These are phyloP conservation scores for Phytophthora nicotianae DNA, from an alignment of 352 stramenopile species.

Conservation along the genomic window DNA sequence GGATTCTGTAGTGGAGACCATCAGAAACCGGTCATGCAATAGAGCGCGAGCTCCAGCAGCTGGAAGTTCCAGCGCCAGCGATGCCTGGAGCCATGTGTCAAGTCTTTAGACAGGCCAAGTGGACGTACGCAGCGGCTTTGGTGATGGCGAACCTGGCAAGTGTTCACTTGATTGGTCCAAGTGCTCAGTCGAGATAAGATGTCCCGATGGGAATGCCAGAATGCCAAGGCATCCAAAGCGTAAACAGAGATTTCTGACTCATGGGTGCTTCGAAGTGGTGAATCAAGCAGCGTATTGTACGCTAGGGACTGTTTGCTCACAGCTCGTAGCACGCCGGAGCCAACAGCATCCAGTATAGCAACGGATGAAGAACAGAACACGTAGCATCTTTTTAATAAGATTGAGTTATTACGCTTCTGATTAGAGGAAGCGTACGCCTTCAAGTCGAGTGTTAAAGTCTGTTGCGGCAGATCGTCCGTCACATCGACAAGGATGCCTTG, in stretches of 20 bases:
- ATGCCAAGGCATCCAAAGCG: background rate
- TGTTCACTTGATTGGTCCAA: conserved; percentile 17
- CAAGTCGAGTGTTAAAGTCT: conserved; percentile 3
- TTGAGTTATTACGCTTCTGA: background rate
- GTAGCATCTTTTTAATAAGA: background rate
- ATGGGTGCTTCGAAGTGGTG: background rate
- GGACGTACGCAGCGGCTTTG: conserved; percentile 22
- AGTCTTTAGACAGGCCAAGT: conserved; percentile 15
- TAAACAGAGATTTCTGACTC: conserved; percentile 25
- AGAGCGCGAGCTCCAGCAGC: conserved; percentile 21
- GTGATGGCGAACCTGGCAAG: conserved; percentile 23
- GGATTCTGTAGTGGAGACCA: conserved; percentile 19
- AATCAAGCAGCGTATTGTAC: background rate
- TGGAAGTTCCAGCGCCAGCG: conserved; percentile 14
- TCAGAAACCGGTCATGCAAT: conserved; percentile 7
- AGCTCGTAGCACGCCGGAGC: too few species aligned
- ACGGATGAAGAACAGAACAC: background rate
- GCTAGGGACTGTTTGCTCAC: background rate
- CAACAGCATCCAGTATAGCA: background rate
- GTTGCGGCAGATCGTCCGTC: background rate
- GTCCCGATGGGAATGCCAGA: conserved; percentile 10
- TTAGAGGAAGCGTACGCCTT: conserved; percentile 1
- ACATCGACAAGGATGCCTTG: conserved; percentile 6
- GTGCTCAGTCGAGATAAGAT: conserved; percentile 6
- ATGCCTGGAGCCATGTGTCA: conserved; percentile 20